These are phyloP conservation scores for Geranomyces michiganensis DNA, from an alignment of 192 early-diverging fungal species.

Conservation along the genomic window DNA sequence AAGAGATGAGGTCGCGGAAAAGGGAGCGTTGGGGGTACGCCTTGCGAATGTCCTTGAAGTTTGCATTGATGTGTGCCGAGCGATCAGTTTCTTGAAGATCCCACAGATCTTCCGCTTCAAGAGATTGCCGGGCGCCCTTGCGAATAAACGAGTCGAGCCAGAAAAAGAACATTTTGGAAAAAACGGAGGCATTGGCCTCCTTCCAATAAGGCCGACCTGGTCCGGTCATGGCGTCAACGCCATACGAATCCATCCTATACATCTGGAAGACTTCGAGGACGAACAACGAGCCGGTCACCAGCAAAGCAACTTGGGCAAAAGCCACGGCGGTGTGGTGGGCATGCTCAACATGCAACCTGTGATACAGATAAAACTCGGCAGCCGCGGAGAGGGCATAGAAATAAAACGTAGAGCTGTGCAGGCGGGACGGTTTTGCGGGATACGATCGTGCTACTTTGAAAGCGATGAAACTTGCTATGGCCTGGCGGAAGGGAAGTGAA, in stretches of 20 bases:
- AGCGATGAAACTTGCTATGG: not conserved
- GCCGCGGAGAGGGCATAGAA: not conserved
- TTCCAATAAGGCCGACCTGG: not conserved
- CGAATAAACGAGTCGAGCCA: slow-evolving; percentile 53
- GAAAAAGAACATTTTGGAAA: slow-evolving; percentile 46
- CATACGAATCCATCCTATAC: slow-evolving; percentile 26
- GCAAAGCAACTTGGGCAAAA: not conserved
- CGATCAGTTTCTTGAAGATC: slow-evolving; percentile 38
- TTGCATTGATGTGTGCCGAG: slow-evolving; percentile 27
- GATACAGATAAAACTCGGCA: not conserved
- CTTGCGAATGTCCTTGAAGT: not conserved
- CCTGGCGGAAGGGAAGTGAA: not conserved
- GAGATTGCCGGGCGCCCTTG: slow-evolving; percentile 30
- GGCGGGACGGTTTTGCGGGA: not conserved
- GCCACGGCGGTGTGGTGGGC: slow-evolving; percentile 7
- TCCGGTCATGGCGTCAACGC: not conserved
- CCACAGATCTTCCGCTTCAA: slow-evolving; percentile 48
- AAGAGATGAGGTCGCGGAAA: slow-evolving; percentile 8
- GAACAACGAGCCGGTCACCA: not conserved
- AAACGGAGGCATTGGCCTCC: slow-evolving; percentile 33
- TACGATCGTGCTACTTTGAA: slow-evolving; percentile 1
- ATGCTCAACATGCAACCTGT: slow-evolving; percentile 7
- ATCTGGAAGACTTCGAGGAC: slow-evolving; percentile 12
- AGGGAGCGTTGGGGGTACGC: slow-evolving; percentile 24
- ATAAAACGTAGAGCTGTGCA: not conserved